Evolutionary conservation across 2,329 filamentous ascomycete species (phyloP), one percentile per base, ranked within the genome.

Genomic region (Talaromyces islandicus): DNA sequence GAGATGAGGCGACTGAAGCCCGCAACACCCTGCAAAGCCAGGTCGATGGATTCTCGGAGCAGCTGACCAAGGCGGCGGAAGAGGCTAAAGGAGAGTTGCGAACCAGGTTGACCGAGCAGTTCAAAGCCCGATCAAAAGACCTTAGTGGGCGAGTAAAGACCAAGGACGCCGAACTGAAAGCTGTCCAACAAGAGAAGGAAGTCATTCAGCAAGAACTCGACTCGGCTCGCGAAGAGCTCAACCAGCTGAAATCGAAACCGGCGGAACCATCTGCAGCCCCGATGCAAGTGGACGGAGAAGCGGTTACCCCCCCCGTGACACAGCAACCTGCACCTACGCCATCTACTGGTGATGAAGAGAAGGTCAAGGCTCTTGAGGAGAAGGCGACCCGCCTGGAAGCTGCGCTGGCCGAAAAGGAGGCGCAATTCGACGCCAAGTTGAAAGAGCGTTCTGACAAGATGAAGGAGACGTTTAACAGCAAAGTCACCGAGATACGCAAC

Each of bases 401-500:
- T 62, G 79, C 79, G 30, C 69, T 83, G 56, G 75, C 77, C 30
- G 78, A 81, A 54, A 81, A 85, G 64, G 75, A 82, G 59, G 69
- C 75, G 9, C 77, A 83, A 56, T 72, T 80, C 32, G 81, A 85
- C 57, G 72, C 78, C 27, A 75, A 79, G 57, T 68, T 80, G 60
- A 77, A 82, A 54, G 75, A 79, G 60, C 71, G 75, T 11, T 71
- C 78, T 1, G 81, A 83, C 58, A 84, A 87, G 62, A 78, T 88
- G 17, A 89, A 92, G 68, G 82, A 85, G 30, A 85, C 82, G 11
- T 80, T 90, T 61, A 89, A 89, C 67, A 86, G 85, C 69, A 91
- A 89, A 70, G 80, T 96, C 17, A 75, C 71, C 9, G 83, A 87
- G 55, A 75, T 80, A 11, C 80, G 76, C 63, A 76, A 79, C 32